Evolutionary conservation across 2,329 filamentous ascomycete species (phyloP), one percentile per base, ranked within the genome.

Genomic region (Aspergillus oerlinghausenensis): DNA sequence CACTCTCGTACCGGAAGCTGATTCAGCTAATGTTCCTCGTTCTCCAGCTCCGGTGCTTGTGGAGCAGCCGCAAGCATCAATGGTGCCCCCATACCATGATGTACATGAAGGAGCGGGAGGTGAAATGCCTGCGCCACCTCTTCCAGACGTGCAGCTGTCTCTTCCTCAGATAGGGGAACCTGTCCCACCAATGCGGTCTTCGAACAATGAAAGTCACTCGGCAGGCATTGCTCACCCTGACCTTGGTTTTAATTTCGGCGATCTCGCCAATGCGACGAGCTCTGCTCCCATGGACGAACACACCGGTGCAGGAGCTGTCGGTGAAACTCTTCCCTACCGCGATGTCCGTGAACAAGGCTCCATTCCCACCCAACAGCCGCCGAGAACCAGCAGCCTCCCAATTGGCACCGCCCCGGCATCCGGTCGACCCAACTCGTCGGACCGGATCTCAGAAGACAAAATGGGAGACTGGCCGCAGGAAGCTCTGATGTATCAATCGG

Each of bases 381-480:
- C 57, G 60, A 42, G 64, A 67, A 25, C 43, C 51, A 67, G 58
- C 45, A 59, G 58, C 38, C 52, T 53, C n/a, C 55, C 61, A 28
- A 42, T 58, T 23, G 54, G 60, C 23, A 53, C 58, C n/a, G 55
- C 60, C 14, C 57, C 65, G 43, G 19, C 11, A 50, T 56, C 58
- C 32, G 49, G 47, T 29, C 59, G 60, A 48, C 35, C 54, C 8
- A 49, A 55, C 35, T 58, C 63, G 29, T 61, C 56, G 49, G 57
- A 65, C 28, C 14, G 54, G 58, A 63, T 40, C 56, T 57, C 62
- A 23, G 66, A 69, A 32, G 68, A 69, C 32, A 61, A 60, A 19
- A 55, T 63, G n/a, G 65, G 68, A 29, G 72, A 76, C 42, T 77
- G 74, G 73, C 70, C 73, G 3, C 73, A 72, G 52, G 74, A 76